phyloP scores from a whole-genome alignment of 2,329 filamentous ascomycete genomes.

The Furcasterigmium furcatum region DNA sequence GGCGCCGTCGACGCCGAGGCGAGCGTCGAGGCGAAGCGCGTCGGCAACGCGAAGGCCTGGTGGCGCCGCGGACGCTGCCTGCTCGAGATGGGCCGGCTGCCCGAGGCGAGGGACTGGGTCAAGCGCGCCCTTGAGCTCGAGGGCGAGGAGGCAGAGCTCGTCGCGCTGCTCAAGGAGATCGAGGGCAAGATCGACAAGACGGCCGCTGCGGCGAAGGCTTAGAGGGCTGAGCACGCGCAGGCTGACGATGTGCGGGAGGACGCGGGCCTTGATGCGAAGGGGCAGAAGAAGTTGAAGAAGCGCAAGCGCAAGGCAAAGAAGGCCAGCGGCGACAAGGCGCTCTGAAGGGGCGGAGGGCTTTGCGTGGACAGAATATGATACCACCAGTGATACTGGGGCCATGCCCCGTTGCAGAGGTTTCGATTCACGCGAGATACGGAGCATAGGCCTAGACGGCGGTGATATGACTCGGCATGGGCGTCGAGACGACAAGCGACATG shows the following conservation, averaged over 20 bases:
- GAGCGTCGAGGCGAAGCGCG: constrained; percentile 81
- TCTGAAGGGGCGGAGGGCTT: no score
- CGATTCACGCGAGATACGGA: no score
- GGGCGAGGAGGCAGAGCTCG: constrained; percentile 64
- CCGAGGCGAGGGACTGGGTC: constrained; percentile 81
- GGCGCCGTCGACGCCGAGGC: constrained; percentile 83
- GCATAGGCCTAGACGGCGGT: no score
- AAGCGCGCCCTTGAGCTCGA: constrained; percentile 78
- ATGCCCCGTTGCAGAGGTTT: no score
- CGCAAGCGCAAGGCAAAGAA: neutral
- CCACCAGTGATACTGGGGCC: no score
- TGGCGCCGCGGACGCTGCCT: constrained; percentile 84
- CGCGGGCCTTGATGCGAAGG: no score
- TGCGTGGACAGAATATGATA: no score
- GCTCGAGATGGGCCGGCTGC: constrained; percentile 83
- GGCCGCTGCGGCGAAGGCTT: constrained; percentile 24
- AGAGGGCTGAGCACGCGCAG: neutral
- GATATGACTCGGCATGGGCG: no score
- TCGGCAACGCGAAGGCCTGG: constrained; percentile 92
- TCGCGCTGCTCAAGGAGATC: constrained; percentile 61
- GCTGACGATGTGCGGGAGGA: no score
- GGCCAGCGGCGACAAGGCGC: no score
- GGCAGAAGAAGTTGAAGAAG: neutral
- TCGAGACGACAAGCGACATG: no score
- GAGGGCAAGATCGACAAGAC: constrained; percentile 41